Conservation (phyloP, 164 flowering plant species). For the Paratinospora sagittata region DNA sequence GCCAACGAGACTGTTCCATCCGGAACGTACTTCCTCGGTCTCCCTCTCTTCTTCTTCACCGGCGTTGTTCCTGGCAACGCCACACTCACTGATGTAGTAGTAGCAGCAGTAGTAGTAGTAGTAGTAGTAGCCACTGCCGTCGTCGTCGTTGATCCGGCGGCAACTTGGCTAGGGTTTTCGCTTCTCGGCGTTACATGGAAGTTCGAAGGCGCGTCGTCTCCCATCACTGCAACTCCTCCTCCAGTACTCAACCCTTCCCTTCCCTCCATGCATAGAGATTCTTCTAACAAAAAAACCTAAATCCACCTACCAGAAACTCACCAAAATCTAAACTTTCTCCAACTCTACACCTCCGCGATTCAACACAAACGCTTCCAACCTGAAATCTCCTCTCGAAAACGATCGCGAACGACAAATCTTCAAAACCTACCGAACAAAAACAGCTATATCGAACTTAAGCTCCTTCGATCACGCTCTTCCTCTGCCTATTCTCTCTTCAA, state of each 20-base stretch:
- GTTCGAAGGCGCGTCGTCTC: constrained; percentile 80
- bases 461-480: constrained; percentile 8
- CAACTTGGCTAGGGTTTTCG: constrained; percentile 40
- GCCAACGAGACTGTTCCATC: constrained; percentile 48
- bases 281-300: constrained; percentile 17
- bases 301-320: no score
- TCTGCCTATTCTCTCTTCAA: constrained; percentile 2
- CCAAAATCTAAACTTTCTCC: constrained; percentile 12
- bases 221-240: constrained; percentile 71
- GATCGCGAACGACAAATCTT: not conserved
- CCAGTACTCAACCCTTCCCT: constrained; percentile 37
- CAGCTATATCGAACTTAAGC: not conserved
- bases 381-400: constrained; percentile 16
- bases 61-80: constrained; percentile 19
- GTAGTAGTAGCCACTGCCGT: constrained; percentile 16
- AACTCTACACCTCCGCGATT: constrained; percentile 3
- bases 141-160: constrained; percentile 29
- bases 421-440: not conserved
- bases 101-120: constrained; percentile 22
- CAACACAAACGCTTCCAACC: constrained; percentile 12
- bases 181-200: constrained; percentile 68
- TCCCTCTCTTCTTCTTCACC: constrained; percentile 88
- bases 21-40: constrained; percentile 85
- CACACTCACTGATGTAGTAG: constrained; percentile 16
- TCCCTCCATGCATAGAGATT: constrained; percentile 51